phyloP scores from a whole-genome alignment of 2,329 filamentous ascomycete species.

The Chrysoporthe austroafricana region DNA sequence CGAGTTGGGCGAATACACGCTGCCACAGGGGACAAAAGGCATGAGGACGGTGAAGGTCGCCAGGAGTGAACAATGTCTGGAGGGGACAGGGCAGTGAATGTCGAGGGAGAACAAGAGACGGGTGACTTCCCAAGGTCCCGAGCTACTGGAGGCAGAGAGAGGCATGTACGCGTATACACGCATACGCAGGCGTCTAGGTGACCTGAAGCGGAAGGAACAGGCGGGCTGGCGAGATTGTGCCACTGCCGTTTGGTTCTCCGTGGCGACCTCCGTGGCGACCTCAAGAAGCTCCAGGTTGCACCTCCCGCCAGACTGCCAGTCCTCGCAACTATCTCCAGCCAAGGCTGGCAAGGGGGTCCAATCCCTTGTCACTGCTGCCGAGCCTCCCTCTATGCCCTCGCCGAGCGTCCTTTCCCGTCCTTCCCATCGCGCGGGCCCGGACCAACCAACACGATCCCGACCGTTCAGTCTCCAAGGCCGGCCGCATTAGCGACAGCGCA shows the following conservation, averaged over 20 bases:
- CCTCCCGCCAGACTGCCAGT: neutral
- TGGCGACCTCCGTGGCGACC: too few species aligned
- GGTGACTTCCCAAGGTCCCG: neutral
- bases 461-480: neutral
- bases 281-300: neutral
- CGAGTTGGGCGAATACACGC: constrained; percentile 15
- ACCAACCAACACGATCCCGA: neutral
- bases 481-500: neutral
- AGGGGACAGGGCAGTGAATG: neutral
- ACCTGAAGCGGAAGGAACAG: constrained; percentile 11
- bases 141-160: neutral
- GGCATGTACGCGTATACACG: neutral
- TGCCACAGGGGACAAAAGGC: neutral
- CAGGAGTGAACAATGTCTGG: neutral
- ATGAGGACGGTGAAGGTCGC: neutral
- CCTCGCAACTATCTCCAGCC: neutral
- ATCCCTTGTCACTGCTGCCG: neutral
- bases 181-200: neutral
- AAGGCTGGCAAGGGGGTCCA: neutral
- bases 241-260: constrained; percentile 2
- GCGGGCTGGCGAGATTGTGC: constrained; percentile 12
- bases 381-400: neutral
- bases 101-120: neutral
- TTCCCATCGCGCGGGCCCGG: neutral
- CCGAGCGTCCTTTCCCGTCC: neutral